phyloP scores from a whole-genome alignment of 306 rosid genomes.

The Fragaria ananassa region DNA sequence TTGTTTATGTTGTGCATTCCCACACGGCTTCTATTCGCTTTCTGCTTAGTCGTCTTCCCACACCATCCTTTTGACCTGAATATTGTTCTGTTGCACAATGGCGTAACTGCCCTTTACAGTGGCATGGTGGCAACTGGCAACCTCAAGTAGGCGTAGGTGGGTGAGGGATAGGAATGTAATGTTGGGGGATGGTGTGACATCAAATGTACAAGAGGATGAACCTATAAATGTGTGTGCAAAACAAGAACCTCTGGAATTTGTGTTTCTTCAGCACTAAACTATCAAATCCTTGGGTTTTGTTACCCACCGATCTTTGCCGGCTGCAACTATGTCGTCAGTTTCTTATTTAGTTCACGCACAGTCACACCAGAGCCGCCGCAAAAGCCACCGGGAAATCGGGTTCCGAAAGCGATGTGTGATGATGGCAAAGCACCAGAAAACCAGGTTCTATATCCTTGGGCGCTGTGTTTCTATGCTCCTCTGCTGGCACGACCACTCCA shows the following conservation, averaged over 20 bases:
- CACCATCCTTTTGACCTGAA: neutral
- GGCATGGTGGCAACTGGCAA: neutral
- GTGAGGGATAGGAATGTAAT: slow-evolving; percentile 5
- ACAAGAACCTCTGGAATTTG: neutral
- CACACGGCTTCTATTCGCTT: slow-evolving; percentile 28
- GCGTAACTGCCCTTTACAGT: neutral
- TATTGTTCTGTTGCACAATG: neutral
- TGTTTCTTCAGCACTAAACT: neutral
- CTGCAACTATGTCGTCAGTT: neutral
- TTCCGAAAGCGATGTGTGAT: slow-evolving; percentile 40
- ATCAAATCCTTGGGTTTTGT: neutral
- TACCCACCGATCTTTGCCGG: slow-evolving; percentile 6
- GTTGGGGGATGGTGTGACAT: neutral
- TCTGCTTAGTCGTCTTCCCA: neutral
- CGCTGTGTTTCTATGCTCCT: slow-evolving; percentile 61
- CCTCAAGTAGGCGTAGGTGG: neutral
- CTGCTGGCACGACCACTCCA: slow-evolving; percentile 55
- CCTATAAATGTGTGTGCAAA: slow-evolving; percentile 4
- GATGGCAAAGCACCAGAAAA: slow-evolving; percentile 54
- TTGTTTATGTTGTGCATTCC: neutral
- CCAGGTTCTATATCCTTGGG: slow-evolving; percentile 52
- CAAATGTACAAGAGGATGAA: slow-evolving; percentile 6
- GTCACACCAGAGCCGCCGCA: slow-evolving; percentile 4
- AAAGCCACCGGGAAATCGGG: slow-evolving; percentile 26
- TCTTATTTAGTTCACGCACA: neutral